Conservation (phyloP, 192 early-diverging fungal genomes). For the Coemansia sp. region DNA sequence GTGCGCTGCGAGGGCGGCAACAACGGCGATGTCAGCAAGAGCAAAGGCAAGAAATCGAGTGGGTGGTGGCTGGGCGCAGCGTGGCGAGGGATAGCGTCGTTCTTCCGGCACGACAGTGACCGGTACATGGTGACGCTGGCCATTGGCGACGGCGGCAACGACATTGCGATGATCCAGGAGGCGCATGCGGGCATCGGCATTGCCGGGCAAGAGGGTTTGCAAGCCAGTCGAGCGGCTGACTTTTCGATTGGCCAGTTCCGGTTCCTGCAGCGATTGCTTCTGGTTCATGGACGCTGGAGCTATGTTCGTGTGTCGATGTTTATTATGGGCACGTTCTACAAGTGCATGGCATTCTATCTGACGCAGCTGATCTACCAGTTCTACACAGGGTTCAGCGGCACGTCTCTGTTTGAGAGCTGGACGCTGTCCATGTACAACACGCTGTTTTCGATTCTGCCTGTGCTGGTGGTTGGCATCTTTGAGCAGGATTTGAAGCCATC, state of each 20-base stretch:
- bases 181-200: constrained; percentile 93
- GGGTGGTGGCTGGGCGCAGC: background rate
- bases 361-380: constrained; percentile 77
- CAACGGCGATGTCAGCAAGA: background rate
- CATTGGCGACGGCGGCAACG: constrained; percentile 94
- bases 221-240: constrained; percentile 83
- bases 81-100: background rate
- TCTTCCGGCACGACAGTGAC: constrained; percentile 46
- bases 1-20: constrained; percentile 47
- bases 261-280: constrained; percentile 73
- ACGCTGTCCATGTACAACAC: constrained; percentile 82
- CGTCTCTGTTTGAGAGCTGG: constrained; percentile 73
- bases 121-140: constrained; percentile 64
- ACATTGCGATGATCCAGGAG: constrained; percentile 94
- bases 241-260: constrained; percentile 91
- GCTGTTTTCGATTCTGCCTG: constrained; percentile 76
- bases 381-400: constrained; percentile 74
- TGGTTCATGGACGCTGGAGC: constrained; percentile 88
- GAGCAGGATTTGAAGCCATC: constrained; percentile 74
- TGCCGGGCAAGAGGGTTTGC: constrained; percentile 82
- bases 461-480: constrained; percentile 77
- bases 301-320: constrained; percentile 81
- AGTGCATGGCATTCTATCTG: constrained; percentile 77
- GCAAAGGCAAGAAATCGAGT: background rate
- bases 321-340: constrained; percentile 85